These are phyloP conservation scores for Castanea sativa DNA, from an alignment of 306 rosid genomes.

Conservation along the genomic window DNA sequence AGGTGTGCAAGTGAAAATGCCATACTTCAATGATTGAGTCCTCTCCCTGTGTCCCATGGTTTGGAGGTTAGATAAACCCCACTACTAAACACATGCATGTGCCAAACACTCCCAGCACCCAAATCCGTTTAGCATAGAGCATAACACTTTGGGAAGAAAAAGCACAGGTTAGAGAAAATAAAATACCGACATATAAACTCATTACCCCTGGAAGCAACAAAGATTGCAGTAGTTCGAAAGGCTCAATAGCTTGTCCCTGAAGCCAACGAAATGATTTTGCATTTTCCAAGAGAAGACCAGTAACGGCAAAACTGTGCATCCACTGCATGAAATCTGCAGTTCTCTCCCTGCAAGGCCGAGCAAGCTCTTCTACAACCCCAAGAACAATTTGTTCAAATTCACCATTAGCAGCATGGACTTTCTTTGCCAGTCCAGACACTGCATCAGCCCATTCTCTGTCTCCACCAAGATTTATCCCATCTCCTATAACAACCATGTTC, in stretches of 20 bases:
- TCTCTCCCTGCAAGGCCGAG: slow-evolving; percentile 91
- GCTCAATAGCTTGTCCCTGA: slow-evolving; percentile 64
- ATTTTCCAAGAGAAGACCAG: slow-evolving; percentile 75
- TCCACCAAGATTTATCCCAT: slow-evolving; percentile 91
- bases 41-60: background rate
- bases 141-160: background rate
- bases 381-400: slow-evolving; percentile 84
- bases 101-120: background rate
- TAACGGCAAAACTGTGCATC: slow-evolving; percentile 87
- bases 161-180: background rate
- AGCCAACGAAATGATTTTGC: slow-evolving; percentile 55
- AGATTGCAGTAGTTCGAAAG: slow-evolving; percentile 64
- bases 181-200: background rate
- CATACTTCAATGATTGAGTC: background rate
- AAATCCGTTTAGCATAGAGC: background rate
- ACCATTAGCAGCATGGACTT: slow-evolving; percentile 80
- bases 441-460: slow-evolving; percentile 92
- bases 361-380: slow-evolving; percentile 64
- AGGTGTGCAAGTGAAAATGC: background rate
- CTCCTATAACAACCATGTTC: slow-evolving; percentile 78
- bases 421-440: slow-evolving; percentile 63
- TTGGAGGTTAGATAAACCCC: background rate
- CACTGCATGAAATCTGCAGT: slow-evolving; percentile 81
- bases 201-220: slow-evolving; percentile 89
- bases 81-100: background rate